Base-by-base conservation (phyloP, 306 rosid species). In the Inga laurina region DNA sequence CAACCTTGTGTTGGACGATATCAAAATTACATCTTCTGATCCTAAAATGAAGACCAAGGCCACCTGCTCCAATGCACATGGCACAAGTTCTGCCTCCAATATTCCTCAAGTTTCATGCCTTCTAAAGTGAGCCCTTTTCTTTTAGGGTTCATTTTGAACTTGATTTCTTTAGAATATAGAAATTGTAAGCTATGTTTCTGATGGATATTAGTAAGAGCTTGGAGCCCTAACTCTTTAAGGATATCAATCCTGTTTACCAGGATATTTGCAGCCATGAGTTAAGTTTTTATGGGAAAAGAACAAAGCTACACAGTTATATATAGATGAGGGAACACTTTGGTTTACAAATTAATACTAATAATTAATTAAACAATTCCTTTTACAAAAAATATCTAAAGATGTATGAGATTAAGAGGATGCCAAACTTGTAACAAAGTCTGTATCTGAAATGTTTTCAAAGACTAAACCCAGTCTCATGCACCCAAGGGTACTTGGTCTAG, bases 71-170 rank as follows among this genome's bases (percentile, higher is more conserved):
- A 84, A 82, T 45, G 91, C 39, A 19, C 71, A 80, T 0, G 91
- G 92, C 21, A 69, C 0, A 14, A 16, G 77, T 15, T 39, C 39
- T 14, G 43, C 22, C 0, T 35, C 74, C 39, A 72, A 72, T 10
- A 2, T 10, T 21, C 88, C 91, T 7, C 66, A 32, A 8, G 85
- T 92, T 7, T 10, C 89, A 16, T 88, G 91, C 75, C 79, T 84
- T 64, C 7, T 15, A 5, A 65, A 65, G n/a, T 65, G 70, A 65
- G 2, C 35, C 19, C 41, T 27, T 64, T 64, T 24, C 7, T 8
- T 27, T 27, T 22, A 59, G 66, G 15, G 34, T 10, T 59, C 66
- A n/a, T n/a, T 10, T 27, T 61, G 15, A 24, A 61, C 68, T 61
- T 59, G 10, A 11, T 59, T 61, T 61, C 7, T 3, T 27, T 61